Evolutionary conservation across 441 rosid species (phyloP), one percentile per base, ranked within the genome.

Genomic region (Arabidopsis lyrata): DNA sequence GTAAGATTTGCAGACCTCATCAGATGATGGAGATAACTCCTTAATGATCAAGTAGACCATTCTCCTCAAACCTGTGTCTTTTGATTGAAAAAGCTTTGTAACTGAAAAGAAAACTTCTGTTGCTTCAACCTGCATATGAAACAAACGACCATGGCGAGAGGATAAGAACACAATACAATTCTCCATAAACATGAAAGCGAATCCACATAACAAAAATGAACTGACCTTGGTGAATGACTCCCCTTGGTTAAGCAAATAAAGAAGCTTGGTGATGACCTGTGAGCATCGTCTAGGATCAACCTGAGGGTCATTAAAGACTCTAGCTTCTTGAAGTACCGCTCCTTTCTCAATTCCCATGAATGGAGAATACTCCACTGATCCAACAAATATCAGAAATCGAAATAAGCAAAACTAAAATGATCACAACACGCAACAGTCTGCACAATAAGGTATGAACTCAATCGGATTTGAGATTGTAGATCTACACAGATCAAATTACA

Each of bases 341-440:
- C 99, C 98, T 83, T 96, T 96, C 91, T 93, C 99, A 34, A 96
- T 90, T 67, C 99, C 99, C 86, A 88, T 36, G 81, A 93, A 96
- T 2, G 98, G 99, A 68, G 99, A 96, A 81, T 87, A 96, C 61
- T 96, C 99, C 54, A 87, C 98, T 90, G 65, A 54, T 32, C 54
- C 57, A 48, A 56, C 72, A 77, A 22, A 73, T 47, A 27, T 45
- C 79, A 61, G 39, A 57, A 39, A 53, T 1, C 9, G 12, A 63
- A 48, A 50, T 32, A 53, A 29, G 69, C 58, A 18, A 3, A 68
- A 48, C 41, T 48, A 39, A 8, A 62, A 59, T 34, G 12, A 50
- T 39, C 44, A 42, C 9, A 64, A 5, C 38, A 35, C 52, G 48
- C 15, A 70, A 42, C 8, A 74, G 27, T 41, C 48, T 34, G 31